A percentile compares a stretch with the other conserved stretches of the same genome.
These are phyloP conservation scores for Artemisia annua DNA, from an alignment of 129 eudicot species.

Conservation along the genomic window DNA sequence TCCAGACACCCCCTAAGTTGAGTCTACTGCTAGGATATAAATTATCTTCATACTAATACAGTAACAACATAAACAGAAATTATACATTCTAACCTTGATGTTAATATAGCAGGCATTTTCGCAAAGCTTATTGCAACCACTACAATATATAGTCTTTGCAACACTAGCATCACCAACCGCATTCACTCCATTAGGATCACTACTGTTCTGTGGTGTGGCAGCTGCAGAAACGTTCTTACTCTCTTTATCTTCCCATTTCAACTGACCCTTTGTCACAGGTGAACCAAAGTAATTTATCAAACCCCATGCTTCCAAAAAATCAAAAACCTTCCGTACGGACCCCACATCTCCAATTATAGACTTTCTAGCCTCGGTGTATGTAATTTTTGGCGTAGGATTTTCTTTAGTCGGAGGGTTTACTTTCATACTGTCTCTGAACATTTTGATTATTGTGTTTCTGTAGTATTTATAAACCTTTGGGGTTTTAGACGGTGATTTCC, in stretches of 20 bases:
- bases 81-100: slow-evolving; percentile 56
- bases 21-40: background rate
- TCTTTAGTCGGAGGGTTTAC: slow-evolving; percentile 46
- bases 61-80: background rate
- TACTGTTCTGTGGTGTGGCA: slow-evolving; percentile 33
- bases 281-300: slow-evolving; percentile 72
- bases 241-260: slow-evolving; percentile 71
- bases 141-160: slow-evolving; percentile 60
- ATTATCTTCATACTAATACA: slow-evolving; percentile 1
- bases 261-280: slow-evolving; percentile 46
- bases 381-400: slow-evolving; percentile 62
- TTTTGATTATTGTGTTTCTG: slow-evolving; percentile 66
- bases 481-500: slow-evolving; percentile 64
- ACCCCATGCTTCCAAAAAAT: slow-evolving; percentile 92
- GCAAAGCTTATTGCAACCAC: slow-evolving; percentile 74
- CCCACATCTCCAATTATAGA: slow-evolving; percentile 83
- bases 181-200: slow-evolving; percentile 26
- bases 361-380: slow-evolving; percentile 74
- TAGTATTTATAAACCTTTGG: slow-evolving; percentile 75
- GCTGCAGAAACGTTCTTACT: slow-evolving; percentile 36
- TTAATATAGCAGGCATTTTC: slow-evolving; percentile 78
- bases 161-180: slow-evolving; percentile 23
- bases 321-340: slow-evolving; percentile 72
- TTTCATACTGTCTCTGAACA: slow-evolving; percentile 44
- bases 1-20: slow-evolving; percentile 3